Conservation (phyloP, 768 basidiomycete genomes). For the Mycena polygramma region DNA sequence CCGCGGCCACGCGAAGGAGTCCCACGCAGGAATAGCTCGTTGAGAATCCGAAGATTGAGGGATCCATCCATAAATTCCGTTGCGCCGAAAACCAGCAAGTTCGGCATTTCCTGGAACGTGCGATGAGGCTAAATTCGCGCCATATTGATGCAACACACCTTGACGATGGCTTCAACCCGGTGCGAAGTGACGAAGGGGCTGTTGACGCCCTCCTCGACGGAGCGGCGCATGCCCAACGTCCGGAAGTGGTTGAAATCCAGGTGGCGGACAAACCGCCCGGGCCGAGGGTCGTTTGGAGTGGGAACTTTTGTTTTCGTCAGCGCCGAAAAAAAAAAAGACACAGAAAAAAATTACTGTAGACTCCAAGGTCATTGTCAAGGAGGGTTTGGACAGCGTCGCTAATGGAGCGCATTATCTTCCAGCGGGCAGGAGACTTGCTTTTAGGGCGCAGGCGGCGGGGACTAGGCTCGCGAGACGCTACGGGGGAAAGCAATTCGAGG, state of each 20-base stretch:
- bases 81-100: slow-evolving; percentile 89
- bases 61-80: slow-evolving; percentile 99
- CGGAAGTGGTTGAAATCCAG: slow-evolving; percentile 98
- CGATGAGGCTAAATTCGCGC: slow-evolving; percentile 33
- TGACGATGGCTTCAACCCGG: slow-evolving; percentile 81
- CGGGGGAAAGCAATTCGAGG: slow-evolving; percentile 81
- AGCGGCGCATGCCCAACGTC: slow-evolving; percentile 95
- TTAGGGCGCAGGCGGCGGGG: slow-evolving; percentile 81
- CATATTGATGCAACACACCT: slow-evolving; percentile 60
- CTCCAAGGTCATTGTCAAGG: slow-evolving; percentile 73
- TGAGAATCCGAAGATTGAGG: slow-evolving; percentile 85
- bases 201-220: slow-evolving; percentile 88
- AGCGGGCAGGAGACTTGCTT: slow-evolving; percentile 86
- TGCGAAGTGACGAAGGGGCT: slow-evolving; percentile 95
- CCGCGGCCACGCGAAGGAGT: slow-evolving; percentile 76
- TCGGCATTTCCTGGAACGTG: slow-evolving; percentile 82
- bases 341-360: slow-evolving; percentile 71
- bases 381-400: slow-evolving; percentile 83
- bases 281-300: slow-evolving; percentile 74
- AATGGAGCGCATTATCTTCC: slow-evolving; percentile 85
- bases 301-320: slow-evolving; percentile 63
- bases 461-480: slow-evolving; percentile 86
- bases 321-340: slow-evolving; percentile 7
- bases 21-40: slow-evolving; percentile 92
- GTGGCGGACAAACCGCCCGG: slow-evolving; percentile 86